Evolutionary conservation across 176 grass and related monocot species (phyloP).

Genomic region (Zea luxurians): DNA sequence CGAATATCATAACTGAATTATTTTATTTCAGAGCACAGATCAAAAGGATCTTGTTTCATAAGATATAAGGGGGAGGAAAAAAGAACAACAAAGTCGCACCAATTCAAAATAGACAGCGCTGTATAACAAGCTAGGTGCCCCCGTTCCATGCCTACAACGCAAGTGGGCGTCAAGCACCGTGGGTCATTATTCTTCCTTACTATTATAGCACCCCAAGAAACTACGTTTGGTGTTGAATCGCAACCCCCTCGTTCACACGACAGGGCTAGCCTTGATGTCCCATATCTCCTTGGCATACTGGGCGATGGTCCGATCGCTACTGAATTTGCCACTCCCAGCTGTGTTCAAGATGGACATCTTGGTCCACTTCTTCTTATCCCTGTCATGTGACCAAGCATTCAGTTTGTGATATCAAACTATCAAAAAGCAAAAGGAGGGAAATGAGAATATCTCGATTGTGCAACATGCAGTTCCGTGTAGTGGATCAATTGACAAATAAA

Average conservation of each 20-base stretch:
- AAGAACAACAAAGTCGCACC: slow-evolving; percentile 34
- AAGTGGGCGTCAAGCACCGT: slow-evolving; percentile 32
- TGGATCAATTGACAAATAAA: too few species aligned
- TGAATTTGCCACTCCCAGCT: slow-evolving; percentile 95
- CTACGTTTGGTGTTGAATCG: background rate
- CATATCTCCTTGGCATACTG: slow-evolving; percentile 97
- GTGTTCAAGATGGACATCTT: slow-evolving; percentile 98
- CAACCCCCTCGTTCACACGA: slow-evolving; percentile 36
- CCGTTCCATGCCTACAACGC: slow-evolving; percentile 26
- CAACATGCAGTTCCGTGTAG: too few species aligned
- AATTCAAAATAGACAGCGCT: background rate
- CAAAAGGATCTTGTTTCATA: slow-evolving; percentile 28
- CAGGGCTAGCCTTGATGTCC: slow-evolving; percentile 68
- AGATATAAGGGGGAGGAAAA: slow-evolving; percentile 7
- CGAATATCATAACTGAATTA: background rate
- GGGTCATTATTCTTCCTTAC: slow-evolving; percentile 42
- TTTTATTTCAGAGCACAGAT: slow-evolving; percentile 40
- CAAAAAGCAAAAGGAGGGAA: background rate
- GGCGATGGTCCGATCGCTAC: slow-evolving; percentile 91
- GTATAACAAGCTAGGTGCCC: slow-evolving; percentile 20
- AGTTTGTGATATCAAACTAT: background rate
- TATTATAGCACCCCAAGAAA: slow-evolving; percentile 23
- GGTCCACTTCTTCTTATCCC: slow-evolving; percentile 82
- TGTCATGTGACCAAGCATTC: slow-evolving; percentile 40
- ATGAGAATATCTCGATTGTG: background rate